Evolutionary conservation across 2,329 filamentous ascomycete genomes (phyloP).

Genomic region (Penicillium sp.): DNA sequence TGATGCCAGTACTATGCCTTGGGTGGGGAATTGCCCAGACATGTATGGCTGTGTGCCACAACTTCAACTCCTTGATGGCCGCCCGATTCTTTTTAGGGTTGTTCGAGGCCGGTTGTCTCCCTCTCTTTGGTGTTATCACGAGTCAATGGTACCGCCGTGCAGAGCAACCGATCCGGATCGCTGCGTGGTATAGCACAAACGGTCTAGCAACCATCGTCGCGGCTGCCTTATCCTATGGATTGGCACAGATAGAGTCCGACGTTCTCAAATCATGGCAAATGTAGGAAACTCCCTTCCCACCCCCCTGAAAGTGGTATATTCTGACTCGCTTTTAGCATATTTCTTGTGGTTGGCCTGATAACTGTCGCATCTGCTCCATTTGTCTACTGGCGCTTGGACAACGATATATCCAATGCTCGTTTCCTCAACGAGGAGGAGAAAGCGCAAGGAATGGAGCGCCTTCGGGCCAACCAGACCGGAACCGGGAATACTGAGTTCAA

Average conservation of each 20-base stretch:
- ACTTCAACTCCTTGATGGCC: constrained; percentile 48
- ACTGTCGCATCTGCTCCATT: constrained; percentile 60
- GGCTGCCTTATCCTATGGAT: constrained; percentile 56
- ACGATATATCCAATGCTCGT: constrained; percentile 54
- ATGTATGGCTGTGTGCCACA: constrained; percentile 50
- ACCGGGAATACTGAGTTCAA: constrained; percentile 50
- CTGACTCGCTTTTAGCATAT: constrained; percentile 45
- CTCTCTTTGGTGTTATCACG: constrained; percentile 48
- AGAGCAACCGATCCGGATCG: constrained; percentile 64
- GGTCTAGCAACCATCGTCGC: constrained; percentile 59
- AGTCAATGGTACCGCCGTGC: constrained; percentile 50
- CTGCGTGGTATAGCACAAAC: constrained; percentile 67
- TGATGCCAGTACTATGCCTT: constrained; percentile 54
- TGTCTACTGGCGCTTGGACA: constrained; percentile 60
- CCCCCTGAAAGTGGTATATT: not conserved
- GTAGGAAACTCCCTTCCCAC: constrained; percentile 25
- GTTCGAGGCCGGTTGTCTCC: constrained; percentile 53
- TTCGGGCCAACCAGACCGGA: constrained; percentile 53
- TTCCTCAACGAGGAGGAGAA: constrained; percentile 51
- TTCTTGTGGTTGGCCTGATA: constrained; percentile 61
- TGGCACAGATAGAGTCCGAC: constrained; percentile 54
- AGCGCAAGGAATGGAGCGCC: constrained; percentile 49
- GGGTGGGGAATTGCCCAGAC: constrained; percentile 53
- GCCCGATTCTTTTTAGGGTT: constrained; percentile 55
- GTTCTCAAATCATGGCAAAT: constrained; percentile 54